Percentiles rank a stretch among this genome's conserved stretches.
Conservation (phyloP, 2,329 filamentous ascomycete species). For the Aspergillus glaucus region DNA sequence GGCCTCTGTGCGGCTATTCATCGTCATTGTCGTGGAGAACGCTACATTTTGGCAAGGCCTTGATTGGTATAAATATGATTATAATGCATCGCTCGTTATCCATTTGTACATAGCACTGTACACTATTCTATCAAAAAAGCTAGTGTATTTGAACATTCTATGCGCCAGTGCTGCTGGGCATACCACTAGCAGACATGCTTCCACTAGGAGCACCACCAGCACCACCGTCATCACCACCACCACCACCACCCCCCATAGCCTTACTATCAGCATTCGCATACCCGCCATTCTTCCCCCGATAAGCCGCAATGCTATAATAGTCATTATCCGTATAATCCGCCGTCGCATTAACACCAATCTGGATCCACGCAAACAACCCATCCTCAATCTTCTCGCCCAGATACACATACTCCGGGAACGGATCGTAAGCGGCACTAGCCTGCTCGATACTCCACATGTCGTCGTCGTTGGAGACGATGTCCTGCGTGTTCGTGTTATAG, state of each 20-base stretch:
- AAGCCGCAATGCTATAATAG: conserved; percentile 19
- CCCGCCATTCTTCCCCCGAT: conserved; percentile 17
- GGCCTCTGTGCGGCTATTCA: no score
- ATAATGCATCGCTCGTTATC: no score
- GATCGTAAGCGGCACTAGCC: conserved; percentile 43
- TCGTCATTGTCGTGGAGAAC: no score
- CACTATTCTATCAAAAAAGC: no score
- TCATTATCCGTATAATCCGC: conserved; percentile 23
- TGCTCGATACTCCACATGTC: conserved; percentile 38
- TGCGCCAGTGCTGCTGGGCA: not conserved
- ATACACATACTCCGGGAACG: conserved; percentile 50
- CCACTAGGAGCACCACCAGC: not conserved
- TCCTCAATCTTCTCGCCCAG: conserved; percentile 45
- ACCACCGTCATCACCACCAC: conserved; percentile 2
- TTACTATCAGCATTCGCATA: conserved; percentile 13
- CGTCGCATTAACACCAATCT: conserved; percentile 41
- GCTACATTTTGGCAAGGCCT: no score
- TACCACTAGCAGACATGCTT: not conserved
- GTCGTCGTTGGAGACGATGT: conserved; percentile 37
- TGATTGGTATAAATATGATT: no score
- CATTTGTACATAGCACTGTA: no score
- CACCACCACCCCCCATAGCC: conserved; percentile 9
- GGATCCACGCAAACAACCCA: conserved; percentile 46
- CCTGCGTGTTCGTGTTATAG: conserved; percentile 23
- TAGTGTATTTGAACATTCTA: not conserved